These are phyloP conservation scores for Beauveria australis DNA, from an alignment of 2,329 filamentous ascomycete species.

Conservation along the genomic window DNA sequence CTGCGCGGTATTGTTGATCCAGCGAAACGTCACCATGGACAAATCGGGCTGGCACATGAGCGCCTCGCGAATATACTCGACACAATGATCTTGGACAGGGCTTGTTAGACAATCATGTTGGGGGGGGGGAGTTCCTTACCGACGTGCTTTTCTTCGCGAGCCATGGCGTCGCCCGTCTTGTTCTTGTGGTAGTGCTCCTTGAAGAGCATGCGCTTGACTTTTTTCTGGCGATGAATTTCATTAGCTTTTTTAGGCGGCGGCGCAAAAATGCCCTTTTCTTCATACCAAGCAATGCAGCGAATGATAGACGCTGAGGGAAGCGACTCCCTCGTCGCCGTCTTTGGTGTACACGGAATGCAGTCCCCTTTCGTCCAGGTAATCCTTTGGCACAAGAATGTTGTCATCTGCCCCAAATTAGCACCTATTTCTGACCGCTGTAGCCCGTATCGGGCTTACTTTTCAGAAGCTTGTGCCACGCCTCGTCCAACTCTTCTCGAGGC, in stretches of 20 bases:
- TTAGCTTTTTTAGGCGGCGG: neutral
- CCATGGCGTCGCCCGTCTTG: neutral
- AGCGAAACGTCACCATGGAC: slow-evolving; percentile 5
- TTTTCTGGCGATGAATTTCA: neutral
- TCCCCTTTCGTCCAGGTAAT: neutral
- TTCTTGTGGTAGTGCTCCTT: neutral
- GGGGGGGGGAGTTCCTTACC: neutral
- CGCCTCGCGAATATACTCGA: slow-evolving; percentile 4
- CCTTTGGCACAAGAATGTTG: neutral
- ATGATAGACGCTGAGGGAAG: neutral
- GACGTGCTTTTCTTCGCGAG: neutral
- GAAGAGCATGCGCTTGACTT: slow-evolving; percentile 1
- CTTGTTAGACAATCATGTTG: no score
- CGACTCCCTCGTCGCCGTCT: neutral
- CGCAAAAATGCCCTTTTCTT: neutral
- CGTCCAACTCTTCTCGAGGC: neutral
- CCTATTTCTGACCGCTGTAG: neutral
- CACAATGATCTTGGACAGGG: neutral
- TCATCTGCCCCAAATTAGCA: neutral
- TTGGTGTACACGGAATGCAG: neutral
- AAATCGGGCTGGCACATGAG: slow-evolving; percentile 8
- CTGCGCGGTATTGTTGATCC: slow-evolving; percentile 8
- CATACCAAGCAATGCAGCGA: neutral
- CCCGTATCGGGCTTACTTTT: neutral
- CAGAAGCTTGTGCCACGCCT: neutral